Evolutionary conservation across 345 rosid species (phyloP).

Genomic region (Camelina neglecta): DNA sequence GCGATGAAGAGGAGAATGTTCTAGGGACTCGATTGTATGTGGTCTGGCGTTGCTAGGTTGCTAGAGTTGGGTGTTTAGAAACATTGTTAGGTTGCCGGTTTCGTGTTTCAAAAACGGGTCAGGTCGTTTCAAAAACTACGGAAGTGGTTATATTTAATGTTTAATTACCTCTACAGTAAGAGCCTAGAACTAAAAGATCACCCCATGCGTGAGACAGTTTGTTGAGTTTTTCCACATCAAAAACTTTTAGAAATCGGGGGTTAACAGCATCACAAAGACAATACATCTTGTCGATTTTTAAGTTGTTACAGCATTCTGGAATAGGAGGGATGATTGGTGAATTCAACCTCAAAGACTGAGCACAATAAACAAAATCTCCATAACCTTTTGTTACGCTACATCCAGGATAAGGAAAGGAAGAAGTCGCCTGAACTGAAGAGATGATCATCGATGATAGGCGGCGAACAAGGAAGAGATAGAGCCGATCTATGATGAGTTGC

Average conservation of each 20-base stretch:
- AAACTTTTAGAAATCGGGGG: background rate
- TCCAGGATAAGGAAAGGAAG: background rate
- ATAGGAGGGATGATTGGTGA: background rate
- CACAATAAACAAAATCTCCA: background rate
- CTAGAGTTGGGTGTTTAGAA: too few species aligned
- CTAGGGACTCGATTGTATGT: too few species aligned
- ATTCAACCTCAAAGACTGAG: background rate
- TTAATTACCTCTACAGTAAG: slow-evolving; percentile 12
- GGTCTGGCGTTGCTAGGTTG: too few species aligned
- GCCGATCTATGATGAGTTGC: too few species aligned
- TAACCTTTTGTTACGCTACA: background rate
- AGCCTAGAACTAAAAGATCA: background rate
- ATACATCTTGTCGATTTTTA: background rate
- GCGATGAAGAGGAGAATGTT: too few species aligned
- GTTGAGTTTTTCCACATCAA: background rate
- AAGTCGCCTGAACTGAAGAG: too few species aligned
- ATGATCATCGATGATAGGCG: background rate
- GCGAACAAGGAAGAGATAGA: background rate
- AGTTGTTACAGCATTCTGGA: background rate
- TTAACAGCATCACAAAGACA: background rate
- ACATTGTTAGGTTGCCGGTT: too few species aligned
- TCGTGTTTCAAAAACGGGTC: too few species aligned
- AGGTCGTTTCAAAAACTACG: too few species aligned
- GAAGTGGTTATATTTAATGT: background rate
- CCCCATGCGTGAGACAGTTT: slow-evolving; percentile 13